A percentile compares a stretch with the other conserved stretches of the same genome.
Conservation (phyloP, 352 stramenopile genomes). For the Halophytophthora batemanensis region DNA sequence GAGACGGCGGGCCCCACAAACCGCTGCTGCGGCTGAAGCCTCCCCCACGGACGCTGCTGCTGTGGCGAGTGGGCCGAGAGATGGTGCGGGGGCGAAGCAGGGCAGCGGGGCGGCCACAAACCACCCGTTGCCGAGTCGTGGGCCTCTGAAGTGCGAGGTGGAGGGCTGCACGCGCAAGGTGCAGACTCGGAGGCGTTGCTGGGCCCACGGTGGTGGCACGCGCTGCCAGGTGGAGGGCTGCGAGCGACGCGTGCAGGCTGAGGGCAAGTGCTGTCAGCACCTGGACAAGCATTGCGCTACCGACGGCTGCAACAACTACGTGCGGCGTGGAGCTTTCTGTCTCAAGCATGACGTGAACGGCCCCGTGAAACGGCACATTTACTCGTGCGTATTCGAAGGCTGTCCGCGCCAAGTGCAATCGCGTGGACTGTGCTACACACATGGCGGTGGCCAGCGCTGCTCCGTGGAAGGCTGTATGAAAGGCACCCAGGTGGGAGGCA, state of each 20-base stretch:
- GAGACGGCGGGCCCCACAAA: no score
- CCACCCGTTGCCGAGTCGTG: no score
- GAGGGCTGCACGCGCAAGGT: slow-evolving; percentile 65
- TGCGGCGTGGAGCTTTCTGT: no score
- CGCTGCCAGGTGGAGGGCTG: slow-evolving; percentile 54
- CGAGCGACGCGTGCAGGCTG: slow-evolving; percentile 45
- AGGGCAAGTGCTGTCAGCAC: slow-evolving; percentile 58
- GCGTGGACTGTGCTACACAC: slow-evolving; percentile 21
- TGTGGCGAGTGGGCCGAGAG: no score
- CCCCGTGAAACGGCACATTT: no score
- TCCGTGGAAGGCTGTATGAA: slow-evolving; percentile 17
- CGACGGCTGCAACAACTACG: no score
- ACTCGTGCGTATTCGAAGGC: slow-evolving; percentile 14
- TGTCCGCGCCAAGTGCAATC: slow-evolving; percentile 26
- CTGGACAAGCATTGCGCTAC: slow-evolving; percentile 36
- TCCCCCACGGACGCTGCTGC: no score
- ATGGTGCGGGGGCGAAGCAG: no score
- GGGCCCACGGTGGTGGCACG: slow-evolving; percentile 64
- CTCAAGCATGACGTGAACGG: no score
- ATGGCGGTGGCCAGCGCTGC: slow-evolving; percentile 23
- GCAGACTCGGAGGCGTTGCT: slow-evolving; percentile 40
- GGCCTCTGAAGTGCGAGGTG: slow-evolving; percentile 35
- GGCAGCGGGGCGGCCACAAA: no score
- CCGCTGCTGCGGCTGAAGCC: no score
- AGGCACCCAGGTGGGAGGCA: not conserved